Evolutionary conservation across 2,329 filamentous ascomycete genomes (phyloP), one percentile per base, ranked within the genome.

Genomic region (Fusarium foetens): DNA sequence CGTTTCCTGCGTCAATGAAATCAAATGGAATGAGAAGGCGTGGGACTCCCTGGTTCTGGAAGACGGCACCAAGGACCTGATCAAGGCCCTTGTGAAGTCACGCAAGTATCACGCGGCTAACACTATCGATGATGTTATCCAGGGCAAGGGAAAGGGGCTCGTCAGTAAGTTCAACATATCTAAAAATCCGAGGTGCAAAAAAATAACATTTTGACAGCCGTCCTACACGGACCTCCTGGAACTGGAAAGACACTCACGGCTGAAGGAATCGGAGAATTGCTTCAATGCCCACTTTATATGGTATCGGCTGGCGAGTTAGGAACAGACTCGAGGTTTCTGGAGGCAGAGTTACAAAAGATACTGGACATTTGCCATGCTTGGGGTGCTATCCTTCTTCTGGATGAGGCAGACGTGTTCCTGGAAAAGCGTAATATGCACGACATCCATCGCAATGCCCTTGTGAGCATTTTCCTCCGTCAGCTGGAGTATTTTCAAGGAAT

Each of bases 401-500:
- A 97, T 75, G 94, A 97, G 82, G 94, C 92, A 3, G 93, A 95
- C 75, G 92, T 94, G 8, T 95, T 95, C 82, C 84, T 97, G 14
- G 93, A 97, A 84, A 92, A 93, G 80, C 90, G 94, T 4, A 92
- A 93, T 52, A 91, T 94, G 76, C 91, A 94, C 71, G 93, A 97
- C 75, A 91, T 97, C 58, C 92, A 94, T 78, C 91, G 94, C 65
- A 97, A 97, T 75, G 92, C 92, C 0, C 88, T 96, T 2, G 94
- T 97, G 58, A 93, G 91, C 79, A 94, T 97, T 76, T 97, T 97
- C 85, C 84, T 97, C 5, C 90, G 94, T 1, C 86, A 95, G 63
- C 86, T 97, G 0, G 95, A 98, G 81, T 97, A 97, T 80, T 97
- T 97, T 83, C 93, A 97, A 78, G 94, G 94, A 6, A 97, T 97